Evolutionary conservation across 2,329 filamentous ascomycete species (phyloP), one percentile per base, ranked within the genome.

Genomic region (Penicillium italicum): DNA sequence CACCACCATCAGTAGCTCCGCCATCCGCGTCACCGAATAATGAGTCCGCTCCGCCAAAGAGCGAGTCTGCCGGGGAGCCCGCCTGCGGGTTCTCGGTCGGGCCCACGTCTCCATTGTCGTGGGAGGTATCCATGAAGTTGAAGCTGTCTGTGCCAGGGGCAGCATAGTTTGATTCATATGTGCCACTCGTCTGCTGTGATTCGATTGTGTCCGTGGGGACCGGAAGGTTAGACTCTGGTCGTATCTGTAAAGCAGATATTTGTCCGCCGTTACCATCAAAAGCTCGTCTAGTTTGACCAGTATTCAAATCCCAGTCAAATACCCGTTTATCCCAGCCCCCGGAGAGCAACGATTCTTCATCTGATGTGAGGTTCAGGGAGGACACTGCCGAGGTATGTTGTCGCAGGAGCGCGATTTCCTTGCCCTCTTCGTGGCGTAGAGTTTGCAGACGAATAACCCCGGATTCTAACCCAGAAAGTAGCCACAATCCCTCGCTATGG

Each of bases 291-390:
- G 88, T 80, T 65, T 88, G 81, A 0, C 94, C 94, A 1, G 85
- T 94, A 66, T 97, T 91, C 26, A 99, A 74, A 71, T 97, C 94
- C 94, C 94, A 99, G 70, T 97, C 92, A 50, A 91, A 83, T 0
- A 97, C 87, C 18, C 84, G 89, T 76, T 96, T 97, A 73, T 99
- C 94, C 94, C 94, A 99, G 70, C 91, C 93, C 4, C 94, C 94
- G 33, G 91, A 97, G 9, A 99, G 74, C 4, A 97, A 84, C 37
- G 88, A 92, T 66, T 82, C 87, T 76, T 99, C 94, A 63, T 97
- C 92, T 5, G 88, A 85, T 0, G 90, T 85, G 12, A 99, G 77
- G 10, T 84, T 87, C 56, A 99, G 76, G 5, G 95, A 90, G 20
- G 91, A 96, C 18, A 99, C 94, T 0, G 94, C 93, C 44, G 92